Conservation (phyloP, 2,329 filamentous ascomycete genomes). For the Penicillium oxalicum region DNA sequence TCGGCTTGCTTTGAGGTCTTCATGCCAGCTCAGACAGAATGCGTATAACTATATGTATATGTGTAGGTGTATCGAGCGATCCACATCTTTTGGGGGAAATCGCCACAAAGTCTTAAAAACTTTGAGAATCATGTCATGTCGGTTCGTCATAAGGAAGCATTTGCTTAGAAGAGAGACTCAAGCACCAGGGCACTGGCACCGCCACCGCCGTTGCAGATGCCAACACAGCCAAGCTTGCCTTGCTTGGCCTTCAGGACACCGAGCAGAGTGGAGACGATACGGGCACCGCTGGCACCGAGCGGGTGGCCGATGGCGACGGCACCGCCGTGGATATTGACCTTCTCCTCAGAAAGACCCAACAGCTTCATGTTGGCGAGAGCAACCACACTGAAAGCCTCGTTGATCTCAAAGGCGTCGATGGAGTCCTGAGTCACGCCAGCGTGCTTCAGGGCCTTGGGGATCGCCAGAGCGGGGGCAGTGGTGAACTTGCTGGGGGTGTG, state of each 20-base stretch:
- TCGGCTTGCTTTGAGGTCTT: no score
- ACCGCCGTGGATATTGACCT: conserved; percentile 92
- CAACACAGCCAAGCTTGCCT: conserved; percentile 86
- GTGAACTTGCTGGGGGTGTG: conserved; percentile 93
- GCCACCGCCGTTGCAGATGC: conserved; percentile 96
- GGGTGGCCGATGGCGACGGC: conserved; percentile 95
- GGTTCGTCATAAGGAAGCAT: conserved; percentile 15
- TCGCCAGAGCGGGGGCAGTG: conserved; percentile 83
- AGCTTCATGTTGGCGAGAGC: conserved; percentile 95
- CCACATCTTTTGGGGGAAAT: conserved; percentile 3
- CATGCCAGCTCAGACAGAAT: no score
- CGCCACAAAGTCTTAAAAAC: conserved; percentile 5
- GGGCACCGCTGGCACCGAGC: conserved; percentile 85
- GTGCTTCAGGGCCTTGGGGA: conserved; percentile 96
- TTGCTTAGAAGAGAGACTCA: conserved; percentile 51
- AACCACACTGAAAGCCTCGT: conserved; percentile 97
- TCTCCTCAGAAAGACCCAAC: conserved; percentile 69
- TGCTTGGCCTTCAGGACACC: conserved; percentile 85
- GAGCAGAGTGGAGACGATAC: conserved; percentile 84
- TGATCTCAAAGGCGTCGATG: conserved; percentile 95
- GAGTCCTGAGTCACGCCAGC: conserved; percentile 71
- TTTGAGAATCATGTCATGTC: conserved; percentile 18
- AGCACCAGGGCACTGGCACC: conserved; percentile 91
- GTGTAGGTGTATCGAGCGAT: conserved; percentile 5
- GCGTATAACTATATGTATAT: background rate